Conservation (phyloP, 2,329 filamentous ascomycete species). For the Diaporthe sp. region DNA sequence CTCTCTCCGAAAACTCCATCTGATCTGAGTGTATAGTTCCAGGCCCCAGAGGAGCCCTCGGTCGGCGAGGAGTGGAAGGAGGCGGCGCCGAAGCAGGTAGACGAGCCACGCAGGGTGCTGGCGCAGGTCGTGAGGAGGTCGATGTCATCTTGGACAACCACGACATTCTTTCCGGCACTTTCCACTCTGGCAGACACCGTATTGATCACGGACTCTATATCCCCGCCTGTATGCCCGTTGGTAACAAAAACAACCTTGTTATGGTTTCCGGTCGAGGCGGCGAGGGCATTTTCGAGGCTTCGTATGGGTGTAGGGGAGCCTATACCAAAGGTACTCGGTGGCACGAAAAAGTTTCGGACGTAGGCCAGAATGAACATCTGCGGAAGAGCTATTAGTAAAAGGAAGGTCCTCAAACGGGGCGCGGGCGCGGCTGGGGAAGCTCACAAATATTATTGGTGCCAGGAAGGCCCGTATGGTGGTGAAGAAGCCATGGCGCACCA, state of each 20-base stretch:
- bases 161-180: conserved; percentile 45
- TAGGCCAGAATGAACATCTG: conserved; percentile 71
- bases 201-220: conserved; percentile 80
- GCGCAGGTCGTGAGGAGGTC: conserved; percentile 62
- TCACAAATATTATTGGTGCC: conserved; percentile 48
- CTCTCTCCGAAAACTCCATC: conserved; percentile 69
- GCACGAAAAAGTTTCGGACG: conserved; percentile 81
- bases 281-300: conserved; percentile 74
- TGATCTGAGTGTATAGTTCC: conserved; percentile 81
- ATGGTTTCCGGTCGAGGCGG: conserved; percentile 57
- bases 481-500: conserved; percentile 65
- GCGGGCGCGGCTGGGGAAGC: not conserved
- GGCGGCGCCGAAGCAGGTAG: conserved; percentile 79
- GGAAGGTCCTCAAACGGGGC: not conserved
- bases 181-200: conserved; percentile 70
- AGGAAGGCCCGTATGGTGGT: conserved; percentile 69
- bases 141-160: conserved; percentile 42
- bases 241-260: conserved; percentile 84
- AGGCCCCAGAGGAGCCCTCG: conserved; percentile 64
- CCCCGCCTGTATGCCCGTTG: conserved; percentile 76
- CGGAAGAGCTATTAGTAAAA: conserved; percentile 4
- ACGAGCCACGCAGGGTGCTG: conserved; percentile 73
- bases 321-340: conserved; percentile 72
- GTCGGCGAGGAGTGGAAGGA: conserved; percentile 78
- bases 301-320: conserved; percentile 72